A percentile compares a stretch with the other conserved stretches of the same genome.
These are phyloP conservation scores for Fraxinus sp. DNA, from an alignment of 305 asterid species.

Conservation along the genomic window DNA sequence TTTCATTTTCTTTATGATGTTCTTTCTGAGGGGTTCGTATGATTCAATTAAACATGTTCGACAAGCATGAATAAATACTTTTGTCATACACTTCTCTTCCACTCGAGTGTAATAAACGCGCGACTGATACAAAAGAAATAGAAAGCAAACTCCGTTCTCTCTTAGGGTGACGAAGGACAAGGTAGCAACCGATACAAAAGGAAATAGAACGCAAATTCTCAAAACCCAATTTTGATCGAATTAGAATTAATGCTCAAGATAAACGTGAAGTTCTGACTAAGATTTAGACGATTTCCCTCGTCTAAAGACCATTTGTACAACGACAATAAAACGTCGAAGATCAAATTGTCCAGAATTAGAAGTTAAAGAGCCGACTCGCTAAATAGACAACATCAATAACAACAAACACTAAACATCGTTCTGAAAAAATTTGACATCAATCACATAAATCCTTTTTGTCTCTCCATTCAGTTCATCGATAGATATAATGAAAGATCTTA, in stretches of 20 bases:
- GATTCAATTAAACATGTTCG: background rate
- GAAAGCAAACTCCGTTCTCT: too few species aligned
- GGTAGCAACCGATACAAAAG: too few species aligned
- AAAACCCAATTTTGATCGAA: background rate
- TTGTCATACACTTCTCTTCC: background rate
- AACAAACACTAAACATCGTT: background rate
- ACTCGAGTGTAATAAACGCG: background rate
- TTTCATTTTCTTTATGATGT: background rate
- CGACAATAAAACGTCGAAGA: background rate
- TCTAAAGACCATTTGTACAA: background rate
- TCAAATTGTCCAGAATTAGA: background rate
- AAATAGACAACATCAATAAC: background rate
- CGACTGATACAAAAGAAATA: background rate
- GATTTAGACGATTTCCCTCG: background rate
- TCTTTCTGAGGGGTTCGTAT: background rate
- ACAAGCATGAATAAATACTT: background rate
- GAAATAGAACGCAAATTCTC: background rate
- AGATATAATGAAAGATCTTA: background rate
- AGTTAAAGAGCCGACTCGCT: background rate
- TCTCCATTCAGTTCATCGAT: background rate
- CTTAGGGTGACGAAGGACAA: too few species aligned
- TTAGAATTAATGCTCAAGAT: background rate
- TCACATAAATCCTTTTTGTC: background rate
- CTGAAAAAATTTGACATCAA: background rate
- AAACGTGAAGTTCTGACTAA: background rate